These are phyloP conservation scores for Alternaria sp. DNA, from an alignment of 2,329 filamentous ascomycete species.

Conservation along the genomic window DNA sequence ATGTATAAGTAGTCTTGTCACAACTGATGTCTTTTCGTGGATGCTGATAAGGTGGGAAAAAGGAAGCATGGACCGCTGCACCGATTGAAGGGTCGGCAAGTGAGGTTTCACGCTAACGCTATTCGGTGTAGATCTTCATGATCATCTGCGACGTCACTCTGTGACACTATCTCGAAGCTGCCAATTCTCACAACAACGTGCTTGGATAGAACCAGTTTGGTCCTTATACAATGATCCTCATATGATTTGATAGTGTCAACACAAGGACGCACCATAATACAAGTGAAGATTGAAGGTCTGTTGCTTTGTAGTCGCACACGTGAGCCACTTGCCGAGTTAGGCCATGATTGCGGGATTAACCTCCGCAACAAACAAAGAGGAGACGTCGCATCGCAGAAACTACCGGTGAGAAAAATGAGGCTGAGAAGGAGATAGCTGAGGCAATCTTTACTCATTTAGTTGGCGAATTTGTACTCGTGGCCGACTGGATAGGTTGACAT, in stretches of 20 bases:
- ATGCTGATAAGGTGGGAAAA: constrained; percentile 22
- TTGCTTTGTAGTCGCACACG: not conserved
- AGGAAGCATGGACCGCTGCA: constrained; percentile 14
- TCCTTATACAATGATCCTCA: not conserved
- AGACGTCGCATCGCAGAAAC: not conserved
- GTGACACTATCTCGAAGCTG: not conserved
- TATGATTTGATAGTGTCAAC: not conserved
- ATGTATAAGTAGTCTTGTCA: constrained; percentile 6
- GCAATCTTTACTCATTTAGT: not conserved
- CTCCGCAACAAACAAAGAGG: not conserved
- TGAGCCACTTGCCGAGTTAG: not conserved
- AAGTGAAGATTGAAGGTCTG: not conserved
- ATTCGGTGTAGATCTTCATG: not conserved
- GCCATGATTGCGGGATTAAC: not conserved
- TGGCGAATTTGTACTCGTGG: not conserved
- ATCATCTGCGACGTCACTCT: constrained; percentile 7
- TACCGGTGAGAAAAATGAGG: not conserved
- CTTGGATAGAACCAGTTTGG: not conserved
- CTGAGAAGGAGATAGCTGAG: not conserved
- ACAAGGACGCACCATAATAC: not conserved
- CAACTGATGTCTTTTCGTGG: constrained; percentile 1
- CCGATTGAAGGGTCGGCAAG: constrained; percentile 3
- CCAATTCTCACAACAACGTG: not conserved
- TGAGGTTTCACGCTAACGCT: constrained; percentile 29
- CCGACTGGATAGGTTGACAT: not conserved